phyloP scores from a whole-genome alignment of 768 basidiomycete species.

The Xerocomellus dryophilus region DNA sequence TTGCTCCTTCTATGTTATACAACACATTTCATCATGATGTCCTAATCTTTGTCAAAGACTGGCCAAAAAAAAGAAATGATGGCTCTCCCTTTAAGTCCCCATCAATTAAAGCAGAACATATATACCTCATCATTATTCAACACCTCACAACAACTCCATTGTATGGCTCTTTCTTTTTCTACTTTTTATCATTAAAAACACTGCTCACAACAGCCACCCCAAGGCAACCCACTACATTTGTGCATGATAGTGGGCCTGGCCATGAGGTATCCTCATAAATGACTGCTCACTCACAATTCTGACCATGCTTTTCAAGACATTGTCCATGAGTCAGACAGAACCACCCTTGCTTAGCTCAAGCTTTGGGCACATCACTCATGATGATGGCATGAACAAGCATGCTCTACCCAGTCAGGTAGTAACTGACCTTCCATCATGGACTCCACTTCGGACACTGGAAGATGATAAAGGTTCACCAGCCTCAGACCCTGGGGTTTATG shows the following conservation, averaged over 20 bases:
- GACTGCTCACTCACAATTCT: neutral
- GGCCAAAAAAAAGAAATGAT: neutral
- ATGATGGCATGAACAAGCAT: neutral
- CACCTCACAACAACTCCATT: slow-evolving; percentile 3
- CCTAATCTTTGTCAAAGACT: neutral
- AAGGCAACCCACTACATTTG: slow-evolving; percentile 9
- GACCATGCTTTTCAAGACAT: slow-evolving; percentile 10
- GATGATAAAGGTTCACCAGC: neutral
- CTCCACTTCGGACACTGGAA: slow-evolving; percentile 4
- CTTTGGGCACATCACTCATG: neutral
- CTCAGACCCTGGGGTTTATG: slow-evolving; percentile 12
- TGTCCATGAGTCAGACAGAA: slow-evolving; percentile 5
- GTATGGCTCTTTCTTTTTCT: slow-evolving; percentile 7
- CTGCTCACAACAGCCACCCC: slow-evolving; percentile 12
- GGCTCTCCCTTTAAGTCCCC: slow-evolving; percentile 21
- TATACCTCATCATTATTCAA: slow-evolving; percentile 1
- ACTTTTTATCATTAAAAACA: neutral
- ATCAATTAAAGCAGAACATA: slow-evolving; percentile 3
- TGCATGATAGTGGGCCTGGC: neutral
- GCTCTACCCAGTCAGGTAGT: neutral
- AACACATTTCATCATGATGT: neutral
- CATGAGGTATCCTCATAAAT: slow-evolving; percentile 13
- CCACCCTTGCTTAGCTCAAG: slow-evolving; percentile 1
- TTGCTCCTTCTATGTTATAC: neutral
- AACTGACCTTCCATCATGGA: slow-evolving; percentile 27